Base-by-base conservation (phyloP, 2,329 filamentous ascomycete species). In the Gnomoniopsis sp. region DNA sequence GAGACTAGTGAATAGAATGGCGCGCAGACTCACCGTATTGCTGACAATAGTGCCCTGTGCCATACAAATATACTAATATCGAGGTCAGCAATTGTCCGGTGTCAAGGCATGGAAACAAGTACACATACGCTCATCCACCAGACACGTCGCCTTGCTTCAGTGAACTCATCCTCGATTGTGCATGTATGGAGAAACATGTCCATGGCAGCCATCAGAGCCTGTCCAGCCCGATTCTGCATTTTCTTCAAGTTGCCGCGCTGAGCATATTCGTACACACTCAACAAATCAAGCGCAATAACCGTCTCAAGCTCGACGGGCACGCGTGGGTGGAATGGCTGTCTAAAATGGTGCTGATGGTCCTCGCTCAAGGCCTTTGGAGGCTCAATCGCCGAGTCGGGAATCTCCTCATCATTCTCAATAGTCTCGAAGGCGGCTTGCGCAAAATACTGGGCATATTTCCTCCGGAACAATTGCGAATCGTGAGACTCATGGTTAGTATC, bases 211-310 rank as follows among this genome's bases (percentile, higher is more conserved):
- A 78, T 71, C 41, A 82, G 64, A 3, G 79, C 79, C 57, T 79
- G 75, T 0, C 77, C 77, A 1, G 78, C 75, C 54, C 79, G 72
- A 57, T 72, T 75, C 55, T 75, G 71, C 78, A 81, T 80, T 65
- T 81, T 81, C 61, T 77, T 77, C 62, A 82, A 67, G 63, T 82
- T 82, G 1, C 79, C 79, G 6, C 79, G 72, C 60, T 82, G 79
- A 1, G 77, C 75, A 66, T 82, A 82, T 66, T 82, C 79, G 64
- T 82, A 82, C 6, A 79, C 72, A 63, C 77, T 79, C 2, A 82
- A 67, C 14, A 82, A 63, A 51, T 79, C 69, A 36, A 81, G 68
- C 2, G 79, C 77, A 33, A 82, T 70, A 41, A 81, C 74, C 64
- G 72, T 73, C 64, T 82, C 79, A 4, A 79, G 67, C 59, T 80